Base-by-base conservation (phyloP, 2,329 filamentous ascomycete species). In the Ceratocystis colombiana region DNA sequence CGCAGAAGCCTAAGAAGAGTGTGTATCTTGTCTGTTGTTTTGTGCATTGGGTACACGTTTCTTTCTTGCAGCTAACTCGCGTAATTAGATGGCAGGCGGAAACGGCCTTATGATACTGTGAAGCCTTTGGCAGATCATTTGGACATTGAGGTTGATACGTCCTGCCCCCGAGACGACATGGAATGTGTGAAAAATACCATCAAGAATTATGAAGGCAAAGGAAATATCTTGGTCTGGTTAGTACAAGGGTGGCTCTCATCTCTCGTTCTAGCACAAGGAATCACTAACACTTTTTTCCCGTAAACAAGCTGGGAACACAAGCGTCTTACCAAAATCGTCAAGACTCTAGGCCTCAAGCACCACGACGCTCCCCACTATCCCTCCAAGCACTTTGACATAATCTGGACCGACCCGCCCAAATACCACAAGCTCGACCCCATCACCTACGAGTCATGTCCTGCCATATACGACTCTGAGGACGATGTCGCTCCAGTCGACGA, bases 301-400 rank as follows among this genome's bases (percentile, higher is more conserved):
- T 48, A 33, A 79, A 82, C 74, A 37, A 79, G 82, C 74, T 86
- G 83, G 83, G 79, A 85, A 70, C 84, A 86, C 71, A 75, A 78
- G 64, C 74, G 75, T 20, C 72, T 86, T 61, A 78, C 76, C 44
- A 76, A 82, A 68, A 81, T 86, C 69, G 79, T 77, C 1, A 70
- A 80, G 68, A 73, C 75, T 17, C 71, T 87, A 20, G 84, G 84
- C 0, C 80, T 78, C 65, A 71, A 77, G 6, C 28, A 37, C 28
- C 55, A 59, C 28, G 77, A 59, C 28, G 77, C 79, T 0, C 78
- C 79, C 1, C 71, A 73, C 4, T 86, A 85, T 70, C 81, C 81
- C 0, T 74, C 76, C 68, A 76, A 79, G 67, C 72, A 75, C 1
- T 86, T 76, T 64, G 75, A 85, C 70, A 69, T 83, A 17, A 84